Base-by-base conservation (phyloP, 2,329 filamentous ascomycete genomes). In the Penicillium digitatum region DNA sequence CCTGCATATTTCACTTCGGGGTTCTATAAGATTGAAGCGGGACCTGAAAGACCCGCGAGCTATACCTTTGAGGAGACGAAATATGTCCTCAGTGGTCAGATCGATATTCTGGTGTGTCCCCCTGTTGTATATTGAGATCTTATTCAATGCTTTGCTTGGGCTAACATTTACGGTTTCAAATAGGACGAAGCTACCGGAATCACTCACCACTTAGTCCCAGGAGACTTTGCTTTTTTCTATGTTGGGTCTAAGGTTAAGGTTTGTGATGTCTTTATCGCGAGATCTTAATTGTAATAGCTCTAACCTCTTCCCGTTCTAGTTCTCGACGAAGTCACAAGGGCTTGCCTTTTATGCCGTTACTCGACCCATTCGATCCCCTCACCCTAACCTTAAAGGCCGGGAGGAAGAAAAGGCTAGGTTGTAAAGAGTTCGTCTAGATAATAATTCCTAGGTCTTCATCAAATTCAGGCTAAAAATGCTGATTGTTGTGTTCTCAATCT, bases 61-160 rank as follows among this genome's bases (percentile, higher is more conserved):
- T 66, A 66, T 35, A 62, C 38, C 11, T 66, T 61, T 18, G 64
- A 65, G 44, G 63, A 66, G 56, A 61, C 64, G 2, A 66, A 66
- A 29, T 66, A 66, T 57, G 60, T 65, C 5, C 57, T 66, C 8
- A 65, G 38, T 42, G 63, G 64, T 37, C 62, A 66, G 40, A 63
- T 66, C 14, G 64, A 66, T 56, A 40, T 65, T 32, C 42, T 64
- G 55, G 63, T 66, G 60, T 48, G 56, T 44, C 12, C 4, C 4
- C 20, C 32, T 14, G 2, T 9, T 24, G 26, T 38, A 26, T 18
- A 20, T 18, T 20, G 18, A 29, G 1, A 29, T 6, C 12, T 5
- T 20, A 11, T 20, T 20, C n/a, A 20, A 20, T 14, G 3, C 7
- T 24, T 12, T 10, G 5, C 3, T 20, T 16, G 6, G 22, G n/a